These are phyloP conservation scores for Malus hybrid DNA, from an alignment of 331 rosid species.

Conservation along the genomic window DNA sequence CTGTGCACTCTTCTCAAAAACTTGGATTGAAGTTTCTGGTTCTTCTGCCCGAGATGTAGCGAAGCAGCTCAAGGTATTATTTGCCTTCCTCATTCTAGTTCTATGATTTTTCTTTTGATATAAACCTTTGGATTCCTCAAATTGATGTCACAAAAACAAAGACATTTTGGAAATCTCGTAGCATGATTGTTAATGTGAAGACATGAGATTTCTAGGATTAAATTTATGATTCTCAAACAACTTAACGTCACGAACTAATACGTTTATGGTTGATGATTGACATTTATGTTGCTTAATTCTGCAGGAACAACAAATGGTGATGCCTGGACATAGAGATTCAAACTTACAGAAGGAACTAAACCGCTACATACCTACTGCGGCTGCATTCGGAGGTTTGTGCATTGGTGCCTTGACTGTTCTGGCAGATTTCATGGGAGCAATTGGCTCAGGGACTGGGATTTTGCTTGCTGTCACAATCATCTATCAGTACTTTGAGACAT, in stretches of 20 bases:
- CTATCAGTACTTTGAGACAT: constrained; percentile 43
- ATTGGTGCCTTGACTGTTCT: constrained; percentile 46
- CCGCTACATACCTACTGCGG: constrained; percentile 48
- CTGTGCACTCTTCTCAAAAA: constrained; percentile 39
- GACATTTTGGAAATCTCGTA: neutral
- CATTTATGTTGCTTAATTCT: neutral
- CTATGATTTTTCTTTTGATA: no score
- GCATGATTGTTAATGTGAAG: neutral
- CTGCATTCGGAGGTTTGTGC: constrained; percentile 52
- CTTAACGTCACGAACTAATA: neutral
- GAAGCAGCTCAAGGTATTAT: constrained; percentile 41
- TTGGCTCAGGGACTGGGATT: constrained; percentile 51
- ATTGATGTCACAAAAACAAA: no score
- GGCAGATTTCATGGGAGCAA: constrained; percentile 55
- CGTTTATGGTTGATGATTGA: neutral
- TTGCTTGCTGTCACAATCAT: constrained; percentile 47
- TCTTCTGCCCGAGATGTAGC: constrained; percentile 51
- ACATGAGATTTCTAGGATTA: neutral
- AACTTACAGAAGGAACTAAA: constrained; percentile 46
- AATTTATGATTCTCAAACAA: neutral
- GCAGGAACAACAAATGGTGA: constrained; percentile 55
- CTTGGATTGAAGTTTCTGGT: constrained; percentile 49
- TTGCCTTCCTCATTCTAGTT: neutral
- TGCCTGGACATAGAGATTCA: constrained; percentile 49
- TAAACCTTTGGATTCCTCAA: no score